phyloP scores from a whole-genome alignment of 2,329 filamentous ascomycete genomes.

The Colletotrichum scovillei region DNA sequence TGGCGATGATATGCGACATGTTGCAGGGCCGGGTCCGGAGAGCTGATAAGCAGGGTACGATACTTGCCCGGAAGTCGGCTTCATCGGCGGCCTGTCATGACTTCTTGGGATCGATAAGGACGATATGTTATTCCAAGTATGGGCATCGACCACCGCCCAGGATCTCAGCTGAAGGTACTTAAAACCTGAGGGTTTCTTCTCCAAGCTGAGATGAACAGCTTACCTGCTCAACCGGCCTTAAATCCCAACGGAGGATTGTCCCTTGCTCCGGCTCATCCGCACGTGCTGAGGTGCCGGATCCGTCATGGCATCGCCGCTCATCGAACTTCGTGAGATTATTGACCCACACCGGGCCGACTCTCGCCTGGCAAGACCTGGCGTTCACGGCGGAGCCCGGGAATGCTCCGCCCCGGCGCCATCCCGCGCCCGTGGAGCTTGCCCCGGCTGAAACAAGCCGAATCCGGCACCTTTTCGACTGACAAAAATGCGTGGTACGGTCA shows the following conservation, averaged over 20 bases:
- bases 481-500: not conserved
- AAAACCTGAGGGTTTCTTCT: not conserved
- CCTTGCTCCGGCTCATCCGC: not conserved
- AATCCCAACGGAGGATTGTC: not conserved
- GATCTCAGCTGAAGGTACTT: not conserved
- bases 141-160: not conserved
- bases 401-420: slow-evolving; percentile 17
- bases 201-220: not conserved
- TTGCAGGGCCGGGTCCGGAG: not conserved
- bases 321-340: not conserved
- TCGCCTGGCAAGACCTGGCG: not conserved
- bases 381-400: slow-evolving; percentile 10
- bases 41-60: slow-evolving; percentile 3
- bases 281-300: not conserved
- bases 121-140: not conserved
- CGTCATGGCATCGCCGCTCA: not conserved
- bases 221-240: not conserved
- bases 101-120: not conserved
- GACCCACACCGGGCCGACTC: slow-evolving; percentile 4
- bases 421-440: not conserved
- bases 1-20: not conserved
- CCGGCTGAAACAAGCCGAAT: slow-evolving; percentile 7
- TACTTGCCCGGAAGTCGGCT: not conserved
- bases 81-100: not conserved
- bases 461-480: not conserved